Conservation (phyloP, 169 alveolate genomes). For the Plasmodium relictum region DNA sequence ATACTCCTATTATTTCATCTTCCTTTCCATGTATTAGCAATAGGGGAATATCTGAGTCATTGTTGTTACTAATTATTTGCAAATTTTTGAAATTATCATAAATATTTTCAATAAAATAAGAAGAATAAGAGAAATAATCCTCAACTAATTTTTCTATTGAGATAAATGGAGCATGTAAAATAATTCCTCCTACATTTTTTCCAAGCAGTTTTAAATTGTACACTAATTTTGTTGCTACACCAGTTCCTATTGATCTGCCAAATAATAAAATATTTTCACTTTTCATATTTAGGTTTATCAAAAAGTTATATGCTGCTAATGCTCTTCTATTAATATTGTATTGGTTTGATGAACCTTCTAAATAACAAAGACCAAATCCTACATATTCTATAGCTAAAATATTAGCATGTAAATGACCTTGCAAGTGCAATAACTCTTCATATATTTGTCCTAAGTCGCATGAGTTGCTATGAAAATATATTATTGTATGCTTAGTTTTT, state of each 20-base stretch:
- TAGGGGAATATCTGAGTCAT: constrained; percentile 82
- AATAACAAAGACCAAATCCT: constrained; percentile 85
- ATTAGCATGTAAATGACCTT: constrained; percentile 81
- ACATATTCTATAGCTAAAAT: constrained; percentile 89
- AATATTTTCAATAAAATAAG: constrained; percentile 67
- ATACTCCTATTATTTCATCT: constrained; percentile 88
- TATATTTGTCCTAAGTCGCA: constrained; percentile 90
- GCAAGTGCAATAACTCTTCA: constrained; percentile 84
- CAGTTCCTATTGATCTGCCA: constrained; percentile 92
- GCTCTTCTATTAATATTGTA: constrained; percentile 86
- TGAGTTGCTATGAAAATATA: constrained; percentile 83
- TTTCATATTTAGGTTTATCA: constrained; percentile 83
- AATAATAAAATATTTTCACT: constrained; percentile 84
- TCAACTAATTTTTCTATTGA: constrained; percentile 87
- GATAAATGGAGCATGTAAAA: constrained; percentile 89
- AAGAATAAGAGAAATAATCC: constrained; percentile 78
- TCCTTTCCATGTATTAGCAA: constrained; percentile 87
- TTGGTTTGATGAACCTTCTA: constrained; percentile 78
- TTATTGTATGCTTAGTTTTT: constrained; percentile 57
- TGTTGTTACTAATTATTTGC: constrained; percentile 38
- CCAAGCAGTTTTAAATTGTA: constrained; percentile 81
- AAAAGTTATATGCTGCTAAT: constrained; percentile 87
- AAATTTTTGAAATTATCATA: constrained; percentile 69
- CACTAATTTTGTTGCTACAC: constrained; percentile 88
- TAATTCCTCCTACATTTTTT: constrained; percentile 86